A percentile compares a stretch with the other conserved stretches of the same genome.
These are phyloP conservation scores for Purshia tridentata DNA, from an alignment of 306 rosid genomes.

Conservation along the genomic window DNA sequence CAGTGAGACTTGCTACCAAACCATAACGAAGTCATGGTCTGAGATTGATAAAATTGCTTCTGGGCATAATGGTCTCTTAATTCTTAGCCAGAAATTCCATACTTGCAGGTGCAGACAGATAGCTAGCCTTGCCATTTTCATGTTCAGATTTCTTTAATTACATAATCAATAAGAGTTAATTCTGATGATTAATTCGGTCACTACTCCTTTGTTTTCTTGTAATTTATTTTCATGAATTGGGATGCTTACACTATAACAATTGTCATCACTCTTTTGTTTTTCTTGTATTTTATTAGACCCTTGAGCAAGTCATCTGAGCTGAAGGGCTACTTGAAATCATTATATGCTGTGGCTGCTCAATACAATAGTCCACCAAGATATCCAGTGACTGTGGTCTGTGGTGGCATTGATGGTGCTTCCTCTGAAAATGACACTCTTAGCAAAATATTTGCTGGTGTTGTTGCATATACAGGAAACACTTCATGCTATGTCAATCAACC, in stretches of 20 bases:
- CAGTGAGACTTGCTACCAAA: slow-evolving; percentile 57
- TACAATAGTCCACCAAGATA: slow-evolving; percentile 54
- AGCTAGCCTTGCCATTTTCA: not conserved
- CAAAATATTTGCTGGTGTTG: slow-evolving; percentile 61
- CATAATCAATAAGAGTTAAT: not conserved
- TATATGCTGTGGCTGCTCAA: slow-evolving; percentile 49
- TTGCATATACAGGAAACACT: slow-evolving; percentile 38
- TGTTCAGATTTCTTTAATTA: not conserved
- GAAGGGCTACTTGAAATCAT: slow-evolving; percentile 12
- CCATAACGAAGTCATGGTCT: slow-evolving; percentile 58
- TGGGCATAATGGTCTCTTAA: slow-evolving; percentile 45
- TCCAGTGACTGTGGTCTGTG: slow-evolving; percentile 54
- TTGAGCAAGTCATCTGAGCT: slow-evolving; percentile 40
- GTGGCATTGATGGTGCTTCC: slow-evolving; percentile 53
- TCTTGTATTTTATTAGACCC: slow-evolving; percentile 32
- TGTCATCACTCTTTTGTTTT: not conserved
- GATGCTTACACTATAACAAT: not conserved
- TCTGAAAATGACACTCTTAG: slow-evolving; percentile 31
- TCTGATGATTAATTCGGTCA: not conserved
- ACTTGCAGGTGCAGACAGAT: slow-evolving; percentile 41
- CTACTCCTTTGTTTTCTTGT: not conserved
- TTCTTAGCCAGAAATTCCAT: slow-evolving; percentile 50
- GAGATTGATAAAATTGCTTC: slow-evolving; percentile 55
- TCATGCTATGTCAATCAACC: slow-evolving; percentile 51
- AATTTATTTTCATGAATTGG: not conserved